Evolutionary conservation across 371 early-diverging fungal genomes (phyloP), one percentile per base, ranked within the genome.

Genomic region (Actinomucor elegans): DNA sequence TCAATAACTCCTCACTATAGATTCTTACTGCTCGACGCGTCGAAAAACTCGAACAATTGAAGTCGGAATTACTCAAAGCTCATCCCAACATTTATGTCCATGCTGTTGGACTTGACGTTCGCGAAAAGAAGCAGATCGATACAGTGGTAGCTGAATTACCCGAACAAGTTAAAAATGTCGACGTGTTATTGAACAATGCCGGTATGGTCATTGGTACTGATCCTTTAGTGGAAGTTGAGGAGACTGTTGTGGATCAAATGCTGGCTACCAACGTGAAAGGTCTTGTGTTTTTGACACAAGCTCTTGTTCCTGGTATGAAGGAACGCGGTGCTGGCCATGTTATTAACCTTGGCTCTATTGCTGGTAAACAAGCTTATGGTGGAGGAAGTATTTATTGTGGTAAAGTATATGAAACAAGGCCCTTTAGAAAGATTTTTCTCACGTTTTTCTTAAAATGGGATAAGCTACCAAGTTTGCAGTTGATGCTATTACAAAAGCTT

Each of bases 211-310:
- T 92, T 56, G 97, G 97, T 6, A 44, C 91, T 17, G 94, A 94
- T 58, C 82, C 78, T 18, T 63, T 96, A 18, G 83, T 75, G 32
- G 77, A 81, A 4, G 81, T 90, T 4, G 55, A 74, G 5, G 78
- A 75, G 26, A 80, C 83, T 1, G 85, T 76, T 9, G 78, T 91
- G 59, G 89, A 96, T 59, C 75, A 82, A 42, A 90, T 95, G 86
- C 59, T 97, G 35, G 89, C 90, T 47, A 95, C 95, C 36, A 97
- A 97, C 62, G 85, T 96, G 58, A 94, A 94, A 64, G 96, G 92
- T 1, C 69, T 90, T 0, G 61, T 90, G 9, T 85, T 83, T 46
- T 85, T 90, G 6, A 91, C 93, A n/a, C 87, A 93, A 52, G 91
- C 92, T 1, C 77, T 93, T 11, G 59, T 96, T n/a, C 89, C 88